These are phyloP conservation scores for Drechmeria coniospora DNA, from an alignment of 2,329 filamentous ascomycete species.

Conservation along the genomic window DNA sequence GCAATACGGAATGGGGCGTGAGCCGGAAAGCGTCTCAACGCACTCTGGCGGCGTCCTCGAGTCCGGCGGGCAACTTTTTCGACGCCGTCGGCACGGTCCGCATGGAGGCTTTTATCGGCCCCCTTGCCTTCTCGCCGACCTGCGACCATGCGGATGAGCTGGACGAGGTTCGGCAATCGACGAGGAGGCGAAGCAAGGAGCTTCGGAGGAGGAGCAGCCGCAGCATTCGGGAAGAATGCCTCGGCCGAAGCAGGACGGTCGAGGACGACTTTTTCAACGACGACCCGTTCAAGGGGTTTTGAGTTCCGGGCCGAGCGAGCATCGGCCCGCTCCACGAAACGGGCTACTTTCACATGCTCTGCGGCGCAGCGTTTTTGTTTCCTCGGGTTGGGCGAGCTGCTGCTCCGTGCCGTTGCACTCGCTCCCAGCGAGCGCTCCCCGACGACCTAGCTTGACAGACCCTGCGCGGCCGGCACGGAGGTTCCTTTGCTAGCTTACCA, in stretches of 20 bases:
- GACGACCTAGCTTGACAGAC: too few species aligned
- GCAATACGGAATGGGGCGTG: conserved; percentile 27
- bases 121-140: conserved; percentile 33
- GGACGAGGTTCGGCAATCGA: conserved; percentile 31
- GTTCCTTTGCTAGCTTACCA: too few species aligned
- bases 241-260: conserved; percentile 29
- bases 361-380: too few species aligned
- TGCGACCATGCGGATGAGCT: conserved; percentile 32
- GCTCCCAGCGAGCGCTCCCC: too few species aligned
- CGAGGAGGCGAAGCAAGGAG: conserved; percentile 40
- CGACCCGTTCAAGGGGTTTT: conserved; percentile 21
- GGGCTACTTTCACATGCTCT: too few species aligned
- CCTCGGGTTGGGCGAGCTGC: too few species aligned
- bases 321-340: too few species aligned
- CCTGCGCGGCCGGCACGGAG: too few species aligned
- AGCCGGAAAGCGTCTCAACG: conserved; percentile 30
- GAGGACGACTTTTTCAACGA: conserved; percentile 43
- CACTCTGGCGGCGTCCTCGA: conserved; percentile 40
- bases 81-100: conserved; percentile 81
- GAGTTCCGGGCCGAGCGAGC: not conserved
- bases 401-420: too few species aligned
- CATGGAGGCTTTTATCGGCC: conserved; percentile 91
- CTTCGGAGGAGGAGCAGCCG: conserved; percentile 35
- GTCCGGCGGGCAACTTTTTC: conserved; percentile 49
- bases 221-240: too few species aligned